A percentile compares a stretch with the other conserved stretches of the same genome.
phyloP scores from a whole-genome alignment of 768 basidiomycete species.

The Tricholoma bakamatsutake region DNA sequence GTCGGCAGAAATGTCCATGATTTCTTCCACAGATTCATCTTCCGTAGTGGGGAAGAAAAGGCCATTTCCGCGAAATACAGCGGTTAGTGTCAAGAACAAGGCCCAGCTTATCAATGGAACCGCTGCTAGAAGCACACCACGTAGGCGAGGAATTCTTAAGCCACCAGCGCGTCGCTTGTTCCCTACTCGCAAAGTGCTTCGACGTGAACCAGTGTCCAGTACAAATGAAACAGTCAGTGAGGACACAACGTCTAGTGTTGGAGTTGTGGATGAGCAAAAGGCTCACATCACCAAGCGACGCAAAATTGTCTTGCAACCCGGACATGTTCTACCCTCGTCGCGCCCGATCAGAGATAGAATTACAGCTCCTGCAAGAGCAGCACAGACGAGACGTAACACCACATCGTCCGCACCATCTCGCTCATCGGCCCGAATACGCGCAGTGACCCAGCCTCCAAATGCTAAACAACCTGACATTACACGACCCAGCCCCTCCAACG shows the following conservation, averaged over 20 bases:
- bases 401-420: conserved; percentile 8
- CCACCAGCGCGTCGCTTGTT: not conserved
- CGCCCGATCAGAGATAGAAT: conserved; percentile 14
- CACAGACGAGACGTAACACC: conserved; percentile 9
- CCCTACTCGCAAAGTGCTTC: not conserved
- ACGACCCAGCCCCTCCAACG: conserved; percentile 1
- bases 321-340: conserved; percentile 6
- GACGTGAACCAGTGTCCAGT: not conserved
- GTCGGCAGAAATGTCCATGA: conserved; percentile 23
- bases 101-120: conserved; percentile 16
- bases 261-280: conserved; percentile 11
- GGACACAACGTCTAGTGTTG: conserved; percentile 11
- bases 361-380: conserved; percentile 4
- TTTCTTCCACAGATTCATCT: conserved; percentile 23
- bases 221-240: conserved; percentile 1
- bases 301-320: conserved; percentile 20
- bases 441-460: not conserved
- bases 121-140: not conserved
- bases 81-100: conserved; percentile 12
- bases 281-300: conserved; percentile 26
- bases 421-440: conserved; percentile 1
- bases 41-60: conserved; percentile 40
- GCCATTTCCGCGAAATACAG: conserved; percentile 22
- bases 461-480: not conserved
- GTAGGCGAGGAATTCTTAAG: not conserved